Base-by-base conservation (phyloP, 345 rosid species). In the Ailanthus altissimus region DNA sequence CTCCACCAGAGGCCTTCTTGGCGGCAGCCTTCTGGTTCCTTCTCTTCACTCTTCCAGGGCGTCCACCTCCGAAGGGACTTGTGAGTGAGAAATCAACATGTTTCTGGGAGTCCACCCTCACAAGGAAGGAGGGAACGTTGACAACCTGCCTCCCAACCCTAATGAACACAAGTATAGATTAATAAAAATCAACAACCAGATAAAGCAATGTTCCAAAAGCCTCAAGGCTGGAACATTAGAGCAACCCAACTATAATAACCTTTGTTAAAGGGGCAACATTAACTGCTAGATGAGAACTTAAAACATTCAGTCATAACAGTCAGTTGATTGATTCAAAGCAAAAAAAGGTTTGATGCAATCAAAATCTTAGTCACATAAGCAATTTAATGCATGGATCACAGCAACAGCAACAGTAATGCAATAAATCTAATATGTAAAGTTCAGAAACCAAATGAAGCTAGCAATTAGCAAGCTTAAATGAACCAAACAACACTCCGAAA, bases 101-200 rank as follows among this genome's bases (percentile, higher is more conserved):
- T 75, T 81, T 83, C 70, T 80, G 82, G 13, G 86, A 83, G 61
- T 83, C 86, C 13, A 83, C 67, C 53, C 86, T 83, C 73, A 83
- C 86, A 81, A 83, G 47, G 75, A 83, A 83, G 1, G 86, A 83
- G 2, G 83, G 83, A 32, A 83, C 74, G 56, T 83, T 83, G 53
- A 83, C 86, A 43, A 83, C 83, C 77, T 80, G 84, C 75, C 86
- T 83, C 57, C 86, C 86, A 65, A 83, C 86, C 82, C 84, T 83
- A 70, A 36, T 49, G 21, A 2, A 0, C 38, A 58, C 8, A 64
- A 49, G 7, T 51, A 36, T 21, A 49, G 15, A 50, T 64, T 14
- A 51, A 64, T 23, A n/a, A 4, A 5, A 15, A 54, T 62, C 12
- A 60, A 26, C 15, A 7, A 47, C 59, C 59, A 5, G 21, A 16